Base-by-base conservation (phyloP, 805 yeast species). In the Zygosaccharomyces pseudorouxii region DNA sequence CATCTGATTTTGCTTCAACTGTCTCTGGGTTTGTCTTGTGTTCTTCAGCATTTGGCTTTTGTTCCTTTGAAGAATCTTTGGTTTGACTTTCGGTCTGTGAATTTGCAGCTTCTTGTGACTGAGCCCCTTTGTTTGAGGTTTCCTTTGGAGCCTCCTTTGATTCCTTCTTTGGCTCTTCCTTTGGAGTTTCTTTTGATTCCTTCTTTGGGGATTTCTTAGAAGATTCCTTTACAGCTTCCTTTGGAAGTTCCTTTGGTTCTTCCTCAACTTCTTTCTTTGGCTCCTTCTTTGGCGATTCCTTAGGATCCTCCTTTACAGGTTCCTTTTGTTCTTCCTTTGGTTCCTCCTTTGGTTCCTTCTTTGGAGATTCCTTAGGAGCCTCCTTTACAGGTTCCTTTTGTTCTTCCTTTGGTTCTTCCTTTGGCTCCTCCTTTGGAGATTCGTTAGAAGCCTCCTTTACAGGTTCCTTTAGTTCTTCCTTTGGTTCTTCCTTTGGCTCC, bases 251-350 rank as follows among this genome's bases (percentile, higher is more conserved):
- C 11, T 38, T 28, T 28, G 38, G 42, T 37, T 10, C 41, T 27
- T 39, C 38, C 7, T n/a, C 36, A n/a, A 49, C 39, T 3, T 23
- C 40, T 33, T 20, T 27, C 42, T 48, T 31, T 30, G 23, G 22
- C 16, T 40, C 46, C 25, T 43, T 42, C 22, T 20, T 51, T 45
- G 25, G 52, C 58, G 14, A 53, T 55, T 23, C 48, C 42, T 18
- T 50, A 42, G 42, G 25, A 19, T 44, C 44, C 1, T 45, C 45
- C n/a, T 47, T 36, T 31, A 16, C 11, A 8, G 36, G 40, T 41
- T 46, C 48, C 14, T 50, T 48, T 16, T 25, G 31, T 33, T 47
- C 37, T 25, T 25, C 36, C 27, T 47, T 47, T 29, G 44, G 41
- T 38, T 43, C 47, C 49, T 52, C 44, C 28, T 36, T 38, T 28